phyloP scores from a whole-genome alignment of 495 filamentous ascomycete species.

The Pyronema domesticum region DNA sequence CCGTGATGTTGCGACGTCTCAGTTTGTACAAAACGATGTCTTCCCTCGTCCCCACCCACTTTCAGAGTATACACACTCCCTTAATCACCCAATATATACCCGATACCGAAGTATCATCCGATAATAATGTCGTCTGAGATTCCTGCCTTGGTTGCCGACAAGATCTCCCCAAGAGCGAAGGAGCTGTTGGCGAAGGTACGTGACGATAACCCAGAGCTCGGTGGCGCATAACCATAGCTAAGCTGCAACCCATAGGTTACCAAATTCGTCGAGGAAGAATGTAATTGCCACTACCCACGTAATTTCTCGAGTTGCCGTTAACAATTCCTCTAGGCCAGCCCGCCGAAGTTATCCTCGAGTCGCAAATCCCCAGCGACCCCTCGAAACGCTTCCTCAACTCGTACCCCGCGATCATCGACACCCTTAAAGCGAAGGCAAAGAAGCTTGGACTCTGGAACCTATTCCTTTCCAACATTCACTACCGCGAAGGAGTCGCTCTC shows the following conservation, averaged over 20 bases:
- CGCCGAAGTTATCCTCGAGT: constrained; percentile 17
- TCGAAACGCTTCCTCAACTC: constrained; percentile 28
- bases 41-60: neutral
- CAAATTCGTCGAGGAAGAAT: constrained; percentile 94
- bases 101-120: neutral
- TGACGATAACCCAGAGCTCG: neutral
- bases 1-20: neutral
- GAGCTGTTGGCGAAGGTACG: constrained; percentile 20
- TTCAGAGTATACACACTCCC: neutral
- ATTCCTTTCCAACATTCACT: constrained; percentile 88
- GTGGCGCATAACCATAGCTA: neutral
- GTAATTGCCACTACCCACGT: constrained; percentile 22
- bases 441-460: constrained; percentile 93
- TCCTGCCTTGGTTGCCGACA: constrained; percentile 19
- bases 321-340: constrained; percentile 17
- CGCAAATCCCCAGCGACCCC: constrained; percentile 14
- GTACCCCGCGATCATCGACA: constrained; percentile 67
- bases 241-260: constrained; percentile 41
- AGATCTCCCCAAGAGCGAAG: constrained; percentile 16
- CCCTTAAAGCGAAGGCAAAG: constrained; percentile 68
- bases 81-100: neutral
- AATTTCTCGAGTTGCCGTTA: constrained; percentile 38
- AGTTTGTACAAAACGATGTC: neutral
- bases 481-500: constrained; percentile 80
- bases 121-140: constrained; percentile 14